Evolutionary conservation across 2,329 filamentous ascomycete species (phyloP).

Genomic region (Botrytis deweyae): DNA sequence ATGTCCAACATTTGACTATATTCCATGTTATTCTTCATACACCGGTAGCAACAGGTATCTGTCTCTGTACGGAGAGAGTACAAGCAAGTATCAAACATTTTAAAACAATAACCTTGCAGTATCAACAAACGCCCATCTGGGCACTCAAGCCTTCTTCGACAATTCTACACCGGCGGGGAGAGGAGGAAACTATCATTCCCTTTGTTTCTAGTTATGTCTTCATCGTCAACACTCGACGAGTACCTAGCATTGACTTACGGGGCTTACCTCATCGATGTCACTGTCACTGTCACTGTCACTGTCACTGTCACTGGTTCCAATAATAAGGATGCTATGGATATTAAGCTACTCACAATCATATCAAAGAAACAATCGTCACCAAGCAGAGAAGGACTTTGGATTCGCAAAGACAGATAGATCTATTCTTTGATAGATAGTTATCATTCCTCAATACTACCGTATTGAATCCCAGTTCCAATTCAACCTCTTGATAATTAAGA

Average conservation of each 20-base stretch:
- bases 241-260: neutral
- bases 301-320: neutral
- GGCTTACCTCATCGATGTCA: constrained; percentile 1
- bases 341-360: neutral
- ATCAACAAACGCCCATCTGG: neutral
- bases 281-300: neutral
- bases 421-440: neutral
- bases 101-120: neutral
- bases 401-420: neutral
- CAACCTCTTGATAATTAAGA: neutral
- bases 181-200: neutral
- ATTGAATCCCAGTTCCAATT: neutral
- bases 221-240: neutral
- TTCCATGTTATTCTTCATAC: neutral
- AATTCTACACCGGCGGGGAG: neutral
- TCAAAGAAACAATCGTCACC: neutral
- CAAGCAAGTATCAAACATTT: neutral
- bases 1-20: neutral
- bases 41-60: too few species aligned
- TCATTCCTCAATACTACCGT: neutral
- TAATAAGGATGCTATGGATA: neutral
- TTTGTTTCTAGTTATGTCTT: neutral
- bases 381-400: neutral
- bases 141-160: neutral
- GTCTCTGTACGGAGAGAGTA: neutral